Conservation (phyloP, 2,329 filamentous ascomycete genomes). For the Blastomyces percursus region DNA sequence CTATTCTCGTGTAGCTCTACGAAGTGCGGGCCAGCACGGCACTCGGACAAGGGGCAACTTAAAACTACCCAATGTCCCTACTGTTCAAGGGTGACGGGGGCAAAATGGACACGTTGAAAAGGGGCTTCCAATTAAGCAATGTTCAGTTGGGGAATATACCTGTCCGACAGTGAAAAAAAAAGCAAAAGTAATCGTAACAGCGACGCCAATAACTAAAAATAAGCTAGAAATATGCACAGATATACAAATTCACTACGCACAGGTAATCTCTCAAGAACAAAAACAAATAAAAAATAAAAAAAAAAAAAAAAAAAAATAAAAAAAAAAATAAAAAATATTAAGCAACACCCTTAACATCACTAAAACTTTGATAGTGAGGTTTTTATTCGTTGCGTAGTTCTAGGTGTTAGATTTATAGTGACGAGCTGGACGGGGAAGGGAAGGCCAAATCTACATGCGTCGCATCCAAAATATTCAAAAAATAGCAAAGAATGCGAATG, state of each 20-base stretch:
- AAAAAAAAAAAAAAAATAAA: neutral
- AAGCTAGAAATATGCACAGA: neutral
- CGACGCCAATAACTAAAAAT: too few species aligned
- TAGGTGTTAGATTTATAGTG: neutral
- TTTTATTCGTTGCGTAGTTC: neutral
- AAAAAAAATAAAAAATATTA: neutral
- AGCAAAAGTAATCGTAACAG: neutral
- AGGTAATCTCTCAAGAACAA: neutral
- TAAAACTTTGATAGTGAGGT: neutral
- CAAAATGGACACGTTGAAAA: neutral
- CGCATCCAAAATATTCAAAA: neutral
- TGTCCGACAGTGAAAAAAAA: neutral
- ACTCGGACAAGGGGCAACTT: neutral
- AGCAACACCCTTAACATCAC: neutral
- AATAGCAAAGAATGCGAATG: neutral
- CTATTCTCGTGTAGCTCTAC: neutral
- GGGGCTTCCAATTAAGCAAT: neutral
- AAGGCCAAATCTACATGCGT: neutral
- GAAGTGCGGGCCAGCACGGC: neutral
- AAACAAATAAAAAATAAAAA: too few species aligned
- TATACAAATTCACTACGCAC: neutral
- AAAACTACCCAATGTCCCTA: neutral
- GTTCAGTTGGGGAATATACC: neutral
- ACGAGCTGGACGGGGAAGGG: neutral
- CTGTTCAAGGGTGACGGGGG: neutral